Base-by-base conservation (phyloP, 2,329 filamentous ascomycete genomes). In the Cyclaneusma minus region DNA sequence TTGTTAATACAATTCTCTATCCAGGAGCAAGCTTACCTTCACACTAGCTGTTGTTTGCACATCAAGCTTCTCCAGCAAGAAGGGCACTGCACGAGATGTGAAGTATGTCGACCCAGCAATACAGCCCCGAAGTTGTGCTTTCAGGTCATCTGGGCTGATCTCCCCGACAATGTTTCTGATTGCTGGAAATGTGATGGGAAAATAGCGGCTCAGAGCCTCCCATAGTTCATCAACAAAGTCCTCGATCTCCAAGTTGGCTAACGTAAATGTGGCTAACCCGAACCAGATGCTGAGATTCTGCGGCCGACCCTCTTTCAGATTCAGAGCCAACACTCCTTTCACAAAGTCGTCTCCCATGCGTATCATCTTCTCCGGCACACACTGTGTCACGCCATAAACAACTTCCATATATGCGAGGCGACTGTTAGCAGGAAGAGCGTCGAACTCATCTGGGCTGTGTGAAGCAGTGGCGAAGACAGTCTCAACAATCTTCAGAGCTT, bases 31-130 rank as follows among this genome's bases (percentile, higher is more conserved):
- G 9, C 22, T 10, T 24, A 31, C 29, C 19, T 31, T 31, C 13
- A 29, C 29, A 13, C 27, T 28, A 5, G 24, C 12, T 9, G 20
- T 22, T 10, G 19, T 24, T 3, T 23, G 27, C 11, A 22, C 24
- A 11, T 30, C 28, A 7, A 33, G 28, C 18, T 29, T 29, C 8
- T 27, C 18, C 7, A 33, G 25, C 7, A 33, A 17, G 4, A 27
- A 20, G 3, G 18, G 18, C 7, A 33, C 30, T 3, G 23, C 11
- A 7, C 12, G 24, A 4, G 22, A 20, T 3, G 30, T 28, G n/a
- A 33, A 30, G 5, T 12, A 13, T 9, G 11, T n/a, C 11, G 21
- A 20, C 10, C 23, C 23, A 4, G 28, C 24, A 17, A 33, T 15
- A 10, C 30, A 33, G 3, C 24, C 11, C 15, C 30, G 18, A 4